Evolutionary conservation across 345 rosid genomes (phyloP).

Genomic region (Erucastrum elatum): DNA sequence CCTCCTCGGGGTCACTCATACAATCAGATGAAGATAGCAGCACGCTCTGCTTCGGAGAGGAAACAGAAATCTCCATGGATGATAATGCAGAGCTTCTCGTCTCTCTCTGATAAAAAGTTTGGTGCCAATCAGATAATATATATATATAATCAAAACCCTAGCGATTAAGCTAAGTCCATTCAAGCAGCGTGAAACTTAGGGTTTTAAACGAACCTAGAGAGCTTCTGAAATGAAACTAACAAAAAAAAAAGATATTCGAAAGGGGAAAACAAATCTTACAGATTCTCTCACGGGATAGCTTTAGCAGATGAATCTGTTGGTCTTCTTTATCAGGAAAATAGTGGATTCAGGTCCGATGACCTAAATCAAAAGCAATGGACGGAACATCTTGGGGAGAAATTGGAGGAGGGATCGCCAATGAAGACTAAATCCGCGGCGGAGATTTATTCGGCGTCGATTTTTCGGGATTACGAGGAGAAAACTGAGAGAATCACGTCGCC

Average conservation of each 20-base stretch:
- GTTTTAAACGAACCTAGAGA: conserved; percentile 31
- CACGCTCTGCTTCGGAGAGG: conserved; percentile 60
- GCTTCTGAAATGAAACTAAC: background rate
- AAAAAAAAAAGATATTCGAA: background rate
- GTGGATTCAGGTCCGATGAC: conserved; percentile 21
- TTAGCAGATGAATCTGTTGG: conserved; percentile 22
- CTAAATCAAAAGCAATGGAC: conserved; percentile 23
- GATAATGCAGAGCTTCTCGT: conserved; percentile 18
- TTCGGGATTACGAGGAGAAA: background rate
- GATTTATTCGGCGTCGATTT: conserved; percentile 19
- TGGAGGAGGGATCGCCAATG: conserved; percentile 24
- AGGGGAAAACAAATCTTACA: conserved; percentile 33
- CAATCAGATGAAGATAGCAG: conserved; percentile 71
- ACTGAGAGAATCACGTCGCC: conserved; percentile 35
- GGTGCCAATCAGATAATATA: conserved; percentile 18
- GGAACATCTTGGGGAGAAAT: conserved; percentile 4
- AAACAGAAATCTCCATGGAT: conserved; percentile 55
- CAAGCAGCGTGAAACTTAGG: conserved; percentile 23
- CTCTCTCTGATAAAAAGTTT: conserved; percentile 32
- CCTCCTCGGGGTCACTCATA: conserved; percentile 78
- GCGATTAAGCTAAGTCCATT: background rate
- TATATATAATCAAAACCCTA: too few species aligned
- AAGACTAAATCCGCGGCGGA: conserved; percentile 22
- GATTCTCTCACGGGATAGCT: conserved; percentile 2
- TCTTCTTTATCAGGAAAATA: conserved; percentile 6